Evolutionary conservation across 2,329 filamentous ascomycete genomes (phyloP).

Genomic region (Fusarium goolgardi): DNA sequence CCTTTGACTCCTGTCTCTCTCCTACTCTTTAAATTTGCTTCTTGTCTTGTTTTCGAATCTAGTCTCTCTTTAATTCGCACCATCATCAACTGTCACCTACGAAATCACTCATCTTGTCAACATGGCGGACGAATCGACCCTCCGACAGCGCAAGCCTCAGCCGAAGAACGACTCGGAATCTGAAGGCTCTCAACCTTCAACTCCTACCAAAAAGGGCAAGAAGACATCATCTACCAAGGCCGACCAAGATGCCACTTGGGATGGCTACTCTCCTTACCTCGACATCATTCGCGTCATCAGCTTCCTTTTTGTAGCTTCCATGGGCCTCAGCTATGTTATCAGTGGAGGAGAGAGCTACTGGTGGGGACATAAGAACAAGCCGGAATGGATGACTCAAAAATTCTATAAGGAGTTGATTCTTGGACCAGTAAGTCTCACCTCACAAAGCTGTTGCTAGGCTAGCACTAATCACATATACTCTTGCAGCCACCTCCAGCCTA

Average conservation of each 20-base stretch:
- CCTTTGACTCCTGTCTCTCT: slow-evolving; percentile 8
- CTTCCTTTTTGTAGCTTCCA: slow-evolving; percentile 74
- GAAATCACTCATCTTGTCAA: slow-evolving; percentile 15
- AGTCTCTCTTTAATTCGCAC: background rate
- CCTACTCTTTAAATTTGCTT: slow-evolving; percentile 16
- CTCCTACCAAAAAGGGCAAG: slow-evolving; percentile 42
- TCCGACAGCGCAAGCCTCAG: slow-evolving; percentile 60
- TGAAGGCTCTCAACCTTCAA: slow-evolving; percentile 42
- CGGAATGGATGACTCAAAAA: slow-evolving; percentile 70
- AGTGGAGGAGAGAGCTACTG: slow-evolving; percentile 76
- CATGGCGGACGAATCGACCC: slow-evolving; percentile 55
- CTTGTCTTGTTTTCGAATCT: background rate
- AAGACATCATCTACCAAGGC: slow-evolving; percentile 36
- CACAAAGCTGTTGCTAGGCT: background rate
- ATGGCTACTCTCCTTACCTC: slow-evolving; percentile 65
- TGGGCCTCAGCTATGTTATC: slow-evolving; percentile 79
- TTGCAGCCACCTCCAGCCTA: slow-evolving; percentile 68
- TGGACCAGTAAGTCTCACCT: slow-evolving; percentile 41
- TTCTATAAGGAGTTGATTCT: slow-evolving; percentile 62
- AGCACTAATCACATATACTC: slow-evolving; percentile 7
- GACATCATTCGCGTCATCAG: slow-evolving; percentile 77
- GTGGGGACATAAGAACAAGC: slow-evolving; percentile 72
- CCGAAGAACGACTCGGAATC: slow-evolving; percentile 36
- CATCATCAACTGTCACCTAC: background rate
- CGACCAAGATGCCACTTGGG: slow-evolving; percentile 60